Conservation (phyloP, 768 basidiomycete genomes). For the Lentinula edodes region DNA sequence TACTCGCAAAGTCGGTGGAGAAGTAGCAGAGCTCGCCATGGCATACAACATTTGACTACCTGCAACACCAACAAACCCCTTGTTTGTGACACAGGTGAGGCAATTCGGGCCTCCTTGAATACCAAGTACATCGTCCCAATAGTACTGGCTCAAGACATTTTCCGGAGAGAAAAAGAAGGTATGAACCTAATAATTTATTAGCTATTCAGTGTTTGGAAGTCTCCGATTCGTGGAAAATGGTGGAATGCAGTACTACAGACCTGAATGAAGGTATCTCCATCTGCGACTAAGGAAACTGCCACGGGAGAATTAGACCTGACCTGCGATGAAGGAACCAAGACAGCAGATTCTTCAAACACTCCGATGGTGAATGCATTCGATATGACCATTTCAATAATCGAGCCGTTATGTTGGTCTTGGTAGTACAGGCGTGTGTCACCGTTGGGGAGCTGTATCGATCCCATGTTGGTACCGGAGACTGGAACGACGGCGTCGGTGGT, state of each 20-base stretch:
- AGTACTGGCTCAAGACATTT: not conserved
- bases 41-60: not conserved
- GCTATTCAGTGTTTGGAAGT: not conserved
- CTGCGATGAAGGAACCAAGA: not conserved
- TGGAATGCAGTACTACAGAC: not conserved
- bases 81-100: not conserved
- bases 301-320: not conserved
- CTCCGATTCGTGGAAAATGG: not conserved
- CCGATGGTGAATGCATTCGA: not conserved
- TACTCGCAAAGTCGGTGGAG: not conserved
- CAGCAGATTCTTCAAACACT: not conserved
- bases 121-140: not conserved
- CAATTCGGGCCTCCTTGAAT: not conserved
- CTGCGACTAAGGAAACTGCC: not conserved
- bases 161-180: not conserved
- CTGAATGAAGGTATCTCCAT: not conserved
- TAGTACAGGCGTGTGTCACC: slow-evolving; percentile 3
- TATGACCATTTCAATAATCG: not conserved
- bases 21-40: not conserved
- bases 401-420: not conserved
- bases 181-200: not conserved
- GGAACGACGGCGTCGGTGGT: not conserved
- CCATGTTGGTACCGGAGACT: not conserved
- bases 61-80: not conserved
- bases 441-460: not conserved